Conservation (phyloP, 2,329 filamentous ascomycete species). For the Microdochium trichocladiopsis region DNA sequence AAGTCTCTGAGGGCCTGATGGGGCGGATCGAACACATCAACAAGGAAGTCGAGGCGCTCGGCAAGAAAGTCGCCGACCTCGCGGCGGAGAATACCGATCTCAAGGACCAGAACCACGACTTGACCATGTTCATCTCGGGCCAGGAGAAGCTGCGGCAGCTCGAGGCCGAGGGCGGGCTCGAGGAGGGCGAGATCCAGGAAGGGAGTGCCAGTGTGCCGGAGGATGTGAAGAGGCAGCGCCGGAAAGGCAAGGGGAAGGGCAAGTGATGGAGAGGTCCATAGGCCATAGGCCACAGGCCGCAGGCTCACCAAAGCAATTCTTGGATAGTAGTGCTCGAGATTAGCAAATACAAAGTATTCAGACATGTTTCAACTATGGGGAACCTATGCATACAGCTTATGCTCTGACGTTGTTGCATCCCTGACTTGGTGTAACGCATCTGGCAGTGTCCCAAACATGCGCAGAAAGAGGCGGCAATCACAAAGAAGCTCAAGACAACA, state of each 20-base stretch:
- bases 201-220: constrained; percentile 64
- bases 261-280: too few relatives aligned
- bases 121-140: constrained; percentile 81
- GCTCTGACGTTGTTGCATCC: too few relatives aligned
- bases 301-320: too few relatives aligned
- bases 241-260: constrained; percentile 45
- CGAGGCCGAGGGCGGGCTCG: constrained; percentile 49
- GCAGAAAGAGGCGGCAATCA: too few relatives aligned
- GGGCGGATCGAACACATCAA: constrained; percentile 72
- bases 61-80: constrained; percentile 48
- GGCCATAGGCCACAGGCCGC: too few relatives aligned
- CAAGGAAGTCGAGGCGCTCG: constrained; percentile 49
- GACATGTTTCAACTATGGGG: too few relatives aligned
- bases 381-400: too few relatives aligned
- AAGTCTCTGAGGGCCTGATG: constrained; percentile 74
- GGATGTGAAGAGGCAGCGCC: constrained; percentile 27
- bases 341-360: too few relatives aligned
- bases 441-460: too few relatives aligned
- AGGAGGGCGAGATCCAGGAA: constrained; percentile 67
- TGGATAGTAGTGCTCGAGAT: too few relatives aligned
- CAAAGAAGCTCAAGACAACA: too few relatives aligned
- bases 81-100: constrained; percentile 64
- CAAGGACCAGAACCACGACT: constrained; percentile 78
- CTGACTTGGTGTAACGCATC: too few relatives aligned
- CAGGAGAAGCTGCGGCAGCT: constrained; percentile 73